Base-by-base conservation (phyloP, 2,329 filamentous ascomycete species). In the Torrubiella hemipterigena region DNA sequence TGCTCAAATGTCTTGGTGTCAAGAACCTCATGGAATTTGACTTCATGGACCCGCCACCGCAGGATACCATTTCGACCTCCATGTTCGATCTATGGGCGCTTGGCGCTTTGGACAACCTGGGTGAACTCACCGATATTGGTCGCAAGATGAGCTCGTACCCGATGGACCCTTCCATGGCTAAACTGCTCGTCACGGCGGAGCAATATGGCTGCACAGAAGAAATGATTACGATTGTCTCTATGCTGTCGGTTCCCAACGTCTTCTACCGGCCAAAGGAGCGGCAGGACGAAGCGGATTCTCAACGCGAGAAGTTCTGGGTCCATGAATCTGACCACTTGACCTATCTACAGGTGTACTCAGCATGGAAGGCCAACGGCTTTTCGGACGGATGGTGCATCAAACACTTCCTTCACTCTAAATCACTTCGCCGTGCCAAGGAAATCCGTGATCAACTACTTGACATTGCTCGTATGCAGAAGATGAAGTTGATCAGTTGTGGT, bases 11-110 rank as follows among this genome's bases (percentile, higher is more conserved):
- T 0, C 70, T 98, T 1, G 91, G 91, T 0, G 89, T 98, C 13
- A 89, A 84, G 49, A 87, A 98, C 43, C 65, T 98, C 8, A 61
- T 98, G 1, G 89, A 98, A 53, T 98, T 98, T 49, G 86, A 96
- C 52, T 98, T 98, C 46, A 96, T 98, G 89, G 91, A 98, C 44
- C 91, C 91, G 2, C 91, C 91, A 6, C 91, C 91, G 0, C 91
- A 98, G 56, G 93, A 98, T 48, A 95, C 87, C 1, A 96, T 98
- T 42, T 89, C 85, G 1, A 98, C 91, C 0, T 95, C 87, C 4
- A 77, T 98, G 21, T 98, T 96, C 57, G 91, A 98, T 46, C 73
- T 98, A 1, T 98, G 91, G 91, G 87, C 91, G 0, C 67, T 98
- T 1, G 91, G 91, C 2, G 89, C 91, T 1, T 60, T 98, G 10